A percentile compares a stretch with the other conserved stretches of the same genome.
These are phyloP conservation scores for Candida boleticola DNA, from an alignment of 805 yeast genomes.

Conservation along the genomic window DNA sequence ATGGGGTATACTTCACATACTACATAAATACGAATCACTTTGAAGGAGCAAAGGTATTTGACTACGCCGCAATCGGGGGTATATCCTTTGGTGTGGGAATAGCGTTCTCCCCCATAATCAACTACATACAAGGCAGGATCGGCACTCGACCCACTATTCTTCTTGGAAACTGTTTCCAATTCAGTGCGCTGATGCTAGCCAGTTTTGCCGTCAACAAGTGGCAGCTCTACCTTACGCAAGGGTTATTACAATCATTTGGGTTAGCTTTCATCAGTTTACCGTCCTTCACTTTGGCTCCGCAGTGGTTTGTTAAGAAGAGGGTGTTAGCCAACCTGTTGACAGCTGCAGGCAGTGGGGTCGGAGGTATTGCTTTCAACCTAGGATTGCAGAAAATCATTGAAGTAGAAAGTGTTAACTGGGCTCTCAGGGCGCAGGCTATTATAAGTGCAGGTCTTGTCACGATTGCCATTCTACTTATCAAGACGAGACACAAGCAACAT, in stretches of 20 bases:
- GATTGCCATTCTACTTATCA: slow-evolving; percentile 19
- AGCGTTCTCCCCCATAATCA: slow-evolving; percentile 50
- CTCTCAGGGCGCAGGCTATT: slow-evolving; percentile 48
- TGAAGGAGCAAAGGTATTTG: slow-evolving; percentile 53
- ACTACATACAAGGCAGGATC: slow-evolving; percentile 42
- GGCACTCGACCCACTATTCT: slow-evolving; percentile 41
- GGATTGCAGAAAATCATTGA: slow-evolving; percentile 47
- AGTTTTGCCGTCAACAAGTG: slow-evolving; percentile 57
- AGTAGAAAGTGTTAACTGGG: slow-evolving; percentile 43
- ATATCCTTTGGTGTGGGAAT: slow-evolving; percentile 57
- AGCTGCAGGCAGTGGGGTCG: slow-evolving; percentile 52
- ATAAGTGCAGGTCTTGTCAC: slow-evolving; percentile 27
- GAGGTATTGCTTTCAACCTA: slow-evolving; percentile 49
- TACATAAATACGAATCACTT: slow-evolving; percentile 52
- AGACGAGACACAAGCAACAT: slow-evolving; percentile 14
- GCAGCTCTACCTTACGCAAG: slow-evolving; percentile 70
- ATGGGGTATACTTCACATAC: slow-evolving; percentile 59
- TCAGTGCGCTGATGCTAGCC: slow-evolving; percentile 58
- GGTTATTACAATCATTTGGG: slow-evolving; percentile 59
- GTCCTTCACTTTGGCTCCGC: slow-evolving; percentile 59
- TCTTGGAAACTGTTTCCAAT: slow-evolving; percentile 50
- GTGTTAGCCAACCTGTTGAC: slow-evolving; percentile 51
- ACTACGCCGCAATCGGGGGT: slow-evolving; percentile 70
- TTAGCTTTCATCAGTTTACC: slow-evolving; percentile 59
- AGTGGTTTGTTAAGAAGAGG: slow-evolving; percentile 66